A percentile compares a stretch with the other conserved stretches of the same genome.
Conservation (phyloP, 768 basidiomycete species). For the Gymnopilus dilepis region DNA sequence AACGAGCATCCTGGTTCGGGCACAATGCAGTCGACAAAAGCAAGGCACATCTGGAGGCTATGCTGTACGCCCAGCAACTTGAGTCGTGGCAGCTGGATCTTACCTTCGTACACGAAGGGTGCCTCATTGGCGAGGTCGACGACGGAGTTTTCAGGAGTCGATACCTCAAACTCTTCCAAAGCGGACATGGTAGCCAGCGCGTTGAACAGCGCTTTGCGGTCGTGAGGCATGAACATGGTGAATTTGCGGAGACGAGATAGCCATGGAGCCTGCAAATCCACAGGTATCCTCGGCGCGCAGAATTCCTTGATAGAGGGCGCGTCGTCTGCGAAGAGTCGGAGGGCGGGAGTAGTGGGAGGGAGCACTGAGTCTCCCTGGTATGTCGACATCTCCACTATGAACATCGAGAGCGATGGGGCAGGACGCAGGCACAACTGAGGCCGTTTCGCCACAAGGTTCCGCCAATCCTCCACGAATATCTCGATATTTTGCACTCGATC, state of each 20-base stretch:
- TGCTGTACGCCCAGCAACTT: not conserved
- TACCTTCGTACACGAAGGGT: not conserved
- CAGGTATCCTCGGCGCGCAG: not conserved
- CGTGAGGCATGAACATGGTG: not conserved
- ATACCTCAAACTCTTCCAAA: not conserved
- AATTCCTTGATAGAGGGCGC: not conserved
- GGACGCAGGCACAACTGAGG: not conserved
- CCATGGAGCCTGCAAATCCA: not conserved
- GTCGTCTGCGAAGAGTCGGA: not conserved
- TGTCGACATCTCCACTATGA: not conserved
- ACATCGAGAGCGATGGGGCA: not conserved
- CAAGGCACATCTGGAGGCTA: not conserved
- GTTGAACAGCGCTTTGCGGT: not conserved
- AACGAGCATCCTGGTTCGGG: not conserved
- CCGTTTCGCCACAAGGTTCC: not conserved
- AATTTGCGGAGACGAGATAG: not conserved
- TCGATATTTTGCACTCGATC: not conserved
- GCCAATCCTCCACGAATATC: not conserved
- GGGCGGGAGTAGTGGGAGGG: not conserved
- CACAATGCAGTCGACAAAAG: not conserved
- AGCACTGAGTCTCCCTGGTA: not conserved
- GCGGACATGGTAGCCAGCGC: not conserved
- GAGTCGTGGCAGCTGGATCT: not conserved
- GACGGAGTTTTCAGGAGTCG: not conserved
- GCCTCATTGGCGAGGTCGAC: not conserved